Base-by-base conservation (phyloP, 2,329 filamentous ascomycete species). In the Colletotrichum spaethianum region DNA sequence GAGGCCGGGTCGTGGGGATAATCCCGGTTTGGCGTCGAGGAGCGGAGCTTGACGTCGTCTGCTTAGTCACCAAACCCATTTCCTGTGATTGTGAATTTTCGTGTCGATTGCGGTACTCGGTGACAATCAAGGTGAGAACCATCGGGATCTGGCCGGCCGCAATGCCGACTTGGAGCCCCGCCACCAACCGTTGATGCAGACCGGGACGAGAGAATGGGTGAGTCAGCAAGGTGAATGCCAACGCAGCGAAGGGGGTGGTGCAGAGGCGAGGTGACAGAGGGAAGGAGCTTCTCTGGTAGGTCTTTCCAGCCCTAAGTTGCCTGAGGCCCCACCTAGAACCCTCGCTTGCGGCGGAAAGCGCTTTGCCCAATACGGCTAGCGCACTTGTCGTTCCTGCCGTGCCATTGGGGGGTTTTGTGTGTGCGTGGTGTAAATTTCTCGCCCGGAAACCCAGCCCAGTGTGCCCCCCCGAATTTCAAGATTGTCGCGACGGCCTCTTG, bases 261-360 rank as follows among this genome's bases (percentile, higher is more conserved):
- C 33, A 36, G 33, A 36, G 33, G 33, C 33, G 8, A 36, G 11
- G n/a, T n/a, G n/a, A n/a, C n/a, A 36, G 33, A 5, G 57, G 28
- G 9, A 7, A 16, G 31, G 5, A n/a, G 42, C 33, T 33, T 2
- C 26, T 69, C 38, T 72, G 62, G 75, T 84, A 84, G 82, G 82
- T 83, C 79, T 62, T 84, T 74, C 73, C 76, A 84, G 77, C 82
- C 82, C 82, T 84, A 84, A 83, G 75, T 76, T 78, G 69, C 73
- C 75, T 74, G 73, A 70, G 67, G 70, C 74, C 70, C 76, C 75
- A 74, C 74, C 67, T 75, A 36, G 33, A 77, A 77, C 78, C 77
- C 78, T 81, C 81, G 82, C 82, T 81, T 82, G 78, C 73, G 67
- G 72, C 74, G 52, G 74, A 80, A 77, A 28, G 52, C 63, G 60